Base-by-base conservation (phyloP, 495 filamentous ascomycete species). In the Lineolata rhizophorae region DNA sequence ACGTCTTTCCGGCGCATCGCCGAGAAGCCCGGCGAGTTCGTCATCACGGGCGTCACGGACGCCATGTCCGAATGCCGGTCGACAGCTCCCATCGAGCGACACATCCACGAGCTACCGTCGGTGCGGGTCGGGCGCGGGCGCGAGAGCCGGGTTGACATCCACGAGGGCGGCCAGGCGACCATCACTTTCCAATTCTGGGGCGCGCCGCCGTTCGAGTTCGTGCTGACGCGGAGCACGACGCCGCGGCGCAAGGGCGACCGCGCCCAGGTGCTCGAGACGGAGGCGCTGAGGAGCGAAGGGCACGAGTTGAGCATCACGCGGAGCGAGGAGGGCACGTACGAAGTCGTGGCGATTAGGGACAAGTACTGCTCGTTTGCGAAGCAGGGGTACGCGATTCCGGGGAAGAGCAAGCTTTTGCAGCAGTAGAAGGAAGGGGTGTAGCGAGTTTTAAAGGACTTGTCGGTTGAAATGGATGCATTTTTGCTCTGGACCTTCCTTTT, bases 121-220 rank as follows among this genome's bases (percentile, higher is more conserved):
- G 87, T 93, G 20, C 69, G 68, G 37, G 78, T 97, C 43, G 80
- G 72, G 46, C 74, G 78, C 48, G 87, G 87, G 1, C 63, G 62
- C 21, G 64, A 72, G 13, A 67, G 71, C 8, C 67, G 72, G 27
- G 73, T 90, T 18, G 87, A 94, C 44, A 97, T 97, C 35, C 87
- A 94, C 47, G 85, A 95, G 56, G 87, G 87, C 45, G 76, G 79
- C 40, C 75, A 83, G 51, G 80, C 84, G 11, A 78, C 92, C 49
- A 80, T 97, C 35, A 56, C 77, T 26, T 94, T 95, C 40, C 74
- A 85, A 43, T 94, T 97, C 49, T 79, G 73, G 56, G 87, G 87
- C 27, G 85, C 81, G 8, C 87, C 87, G 37, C 87, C 87, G 8
- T 97, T 97, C 46, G 83, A 94, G 53, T 95, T 94, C 50, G 91